Conservation (phyloP, 768 basidiomycete species). For the Hericium erinaceus region DNA sequence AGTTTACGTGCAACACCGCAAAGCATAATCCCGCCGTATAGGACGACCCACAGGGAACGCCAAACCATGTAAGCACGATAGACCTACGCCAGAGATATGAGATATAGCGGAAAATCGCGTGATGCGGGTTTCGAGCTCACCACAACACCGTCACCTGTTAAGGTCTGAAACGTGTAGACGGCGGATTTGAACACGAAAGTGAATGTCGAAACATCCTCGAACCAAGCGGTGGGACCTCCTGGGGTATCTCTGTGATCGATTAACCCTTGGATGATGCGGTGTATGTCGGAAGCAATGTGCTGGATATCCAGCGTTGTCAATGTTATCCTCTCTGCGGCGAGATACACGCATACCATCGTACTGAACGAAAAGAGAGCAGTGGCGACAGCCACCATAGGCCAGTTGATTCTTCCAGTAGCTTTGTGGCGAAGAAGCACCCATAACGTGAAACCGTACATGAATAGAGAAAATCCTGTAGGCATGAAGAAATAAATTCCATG, state of each 20-base stretch:
- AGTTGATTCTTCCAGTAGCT: neutral
- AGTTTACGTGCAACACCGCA: constrained; percentile 12
- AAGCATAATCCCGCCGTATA: constrained; percentile 10
- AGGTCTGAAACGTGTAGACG: constrained; percentile 18
- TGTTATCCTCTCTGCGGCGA: neutral
- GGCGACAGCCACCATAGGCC: neutral
- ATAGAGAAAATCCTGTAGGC: neutral
- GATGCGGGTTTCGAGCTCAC: constrained; percentile 8
- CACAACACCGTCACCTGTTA: constrained; percentile 23
- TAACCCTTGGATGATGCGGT: constrained; percentile 15
- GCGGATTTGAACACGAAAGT: constrained; percentile 21
- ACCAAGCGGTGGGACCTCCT: constrained; percentile 17
- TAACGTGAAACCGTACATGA: neutral
- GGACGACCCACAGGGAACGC: constrained; percentile 8
- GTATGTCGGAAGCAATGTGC: neutral
- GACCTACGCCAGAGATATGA: constrained; percentile 2
- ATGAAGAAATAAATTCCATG: too few relatives aligned
- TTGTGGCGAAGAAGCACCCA: neutral
- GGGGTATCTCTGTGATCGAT: constrained; percentile 14
- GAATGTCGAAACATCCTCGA: constrained; percentile 18
- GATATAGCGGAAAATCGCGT: neutral
- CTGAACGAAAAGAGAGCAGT: neutral
- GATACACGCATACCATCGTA: neutral
- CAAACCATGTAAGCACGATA: constrained; percentile 19
- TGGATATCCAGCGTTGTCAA: neutral